Evolutionary conservation across 1,284 basidiomycete genomes (phyloP), one percentile per base, ranked within the genome.

Genomic region (Ustilago shanxiensis): DNA sequence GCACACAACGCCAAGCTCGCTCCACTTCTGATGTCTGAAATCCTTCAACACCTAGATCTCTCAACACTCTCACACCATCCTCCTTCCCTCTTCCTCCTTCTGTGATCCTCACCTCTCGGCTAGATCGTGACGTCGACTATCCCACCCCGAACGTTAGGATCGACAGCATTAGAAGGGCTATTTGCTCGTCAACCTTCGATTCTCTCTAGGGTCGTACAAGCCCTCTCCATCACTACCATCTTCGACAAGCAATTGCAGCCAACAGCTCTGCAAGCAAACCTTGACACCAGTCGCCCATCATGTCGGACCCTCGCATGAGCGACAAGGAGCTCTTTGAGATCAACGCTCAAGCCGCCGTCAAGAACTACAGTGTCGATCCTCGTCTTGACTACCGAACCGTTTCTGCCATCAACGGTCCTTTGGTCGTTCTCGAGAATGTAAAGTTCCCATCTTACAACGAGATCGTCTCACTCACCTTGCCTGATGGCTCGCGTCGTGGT

Each of bases 391-490:
- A 98, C 88, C 91, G 94, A 71, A 97, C 95, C 49, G 95, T 98
- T 62, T 94, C 94, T 84, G 95, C 94, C 74, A 93, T 98, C 87
- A 98, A 98, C 86, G 95, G 95, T 55, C 86, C 87, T 56, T 90
- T 99, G 60, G 97, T 99, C 69, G 92, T 99, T 18, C 89, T 99
- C 76, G 97, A 99, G 88, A 98, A 99, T 87, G 97, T 99, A 90
- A 98, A 98, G 79, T 99, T 99, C 88, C 93, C 96, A 5, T 95
- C 95, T n/a, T 99, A 98, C 90, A 99, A 99, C 87, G 97, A 99
- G 89, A 99, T 98, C 82, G 97, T 99, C 35, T 92, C 93, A 83
- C 89, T 99, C 76, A 98, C 95, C 5, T 90, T 99, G 20, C 96
- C 97, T 8, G 97, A 99, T 87, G 97, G 97, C 39, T 90, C 94